Evolutionary conservation across 108 stramenopile species (phyloP), one percentile per base, ranked within the genome.

Genomic region (Hondaea fermentalgiana): DNA sequence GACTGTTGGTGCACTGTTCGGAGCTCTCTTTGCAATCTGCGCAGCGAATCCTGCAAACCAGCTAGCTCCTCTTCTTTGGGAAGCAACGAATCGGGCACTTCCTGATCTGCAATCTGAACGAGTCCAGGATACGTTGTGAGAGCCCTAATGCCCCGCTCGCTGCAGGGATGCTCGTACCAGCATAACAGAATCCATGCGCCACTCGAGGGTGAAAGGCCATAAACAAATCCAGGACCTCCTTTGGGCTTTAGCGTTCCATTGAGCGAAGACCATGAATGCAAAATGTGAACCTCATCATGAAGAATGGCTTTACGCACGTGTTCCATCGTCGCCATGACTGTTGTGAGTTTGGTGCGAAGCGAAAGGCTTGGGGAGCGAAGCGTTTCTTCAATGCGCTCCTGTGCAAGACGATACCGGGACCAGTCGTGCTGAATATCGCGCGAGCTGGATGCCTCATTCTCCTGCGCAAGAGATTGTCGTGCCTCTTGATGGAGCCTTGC

Each of bases 111-210:
- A 83, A 83, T 8, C 14, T 83, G 51, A 12, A 83, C 76, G 6
- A 83, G 6, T 23, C 76, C 76, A 12, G 76, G 76, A 35, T 53
- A 83, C 16, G 5, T 23, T 8, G 76, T 53, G n/a, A 83, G 51
- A 12, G 76, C 76, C 3, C 23, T 83, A 23, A 83, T 83, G 8
- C 76, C 76, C 8, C 51, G 49, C 51, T 83, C 76, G 51, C 76
- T 83, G 76, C 76, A 83, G 0, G 76, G 76, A 83, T 83, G 76
- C 12, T 83, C 76, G 51, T 83, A 83, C 76, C 76, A 83, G 23
- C 49, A 21, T 8, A 83, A 28, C 12, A 83, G 5, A 3, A 83
- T 35, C 76, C 76, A 83, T 1, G 49, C 45, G 10, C 76, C 76
- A 53, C 49, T 83, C 23, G 76, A 25, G 12, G 28, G 28, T 17